Conservation (phyloP, 2,329 filamentous ascomycete genomes). For the Huntiella bhutanensis region DNA sequence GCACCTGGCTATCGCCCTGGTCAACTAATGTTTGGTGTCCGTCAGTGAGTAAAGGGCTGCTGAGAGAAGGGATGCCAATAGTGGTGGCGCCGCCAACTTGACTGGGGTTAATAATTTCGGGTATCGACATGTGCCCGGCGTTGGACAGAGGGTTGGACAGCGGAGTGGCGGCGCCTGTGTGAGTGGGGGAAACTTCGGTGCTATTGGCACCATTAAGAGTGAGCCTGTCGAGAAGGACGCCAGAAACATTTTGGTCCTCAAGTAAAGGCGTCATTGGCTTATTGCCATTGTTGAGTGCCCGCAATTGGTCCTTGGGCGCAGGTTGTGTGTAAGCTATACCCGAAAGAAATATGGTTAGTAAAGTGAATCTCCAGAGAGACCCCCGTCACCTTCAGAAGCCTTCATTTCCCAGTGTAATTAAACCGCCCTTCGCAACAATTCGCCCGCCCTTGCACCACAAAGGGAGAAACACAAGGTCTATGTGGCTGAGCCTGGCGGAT, state of each 20-base stretch:
- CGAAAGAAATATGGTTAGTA: neutral
- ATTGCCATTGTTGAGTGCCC: constrained; percentile 10
- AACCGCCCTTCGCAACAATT: neutral
- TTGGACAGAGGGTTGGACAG: constrained; percentile 11
- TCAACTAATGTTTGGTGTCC: too few relatives aligned
- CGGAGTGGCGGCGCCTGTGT: constrained; percentile 12
- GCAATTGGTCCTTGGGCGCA: constrained; percentile 26
- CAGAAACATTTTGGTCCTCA: constrained; percentile 13
- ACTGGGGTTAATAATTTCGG: constrained; percentile 16
- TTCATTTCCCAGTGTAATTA: neutral
- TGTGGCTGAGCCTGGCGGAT: too few relatives aligned
- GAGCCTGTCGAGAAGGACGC: neutral
- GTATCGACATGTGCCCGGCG: constrained; percentile 14
- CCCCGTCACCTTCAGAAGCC: neutral
- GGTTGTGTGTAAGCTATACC: constrained; percentile 42
- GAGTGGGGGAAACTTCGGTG: neutral
- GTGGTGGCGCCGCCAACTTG: constrained; percentile 15
- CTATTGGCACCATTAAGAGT: neutral
- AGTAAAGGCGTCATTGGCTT: constrained; percentile 17
- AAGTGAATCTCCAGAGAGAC: neutral
- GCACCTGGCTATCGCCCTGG: constrained; percentile 43
- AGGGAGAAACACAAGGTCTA: too few relatives aligned
- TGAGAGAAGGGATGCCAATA: constrained; percentile 13
- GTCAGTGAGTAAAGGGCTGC: constrained; percentile 21
- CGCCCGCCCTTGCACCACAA: too few relatives aligned